phyloP scores from a whole-genome alignment of 208 protist genomes.

The Hexamita inflata region DNA sequence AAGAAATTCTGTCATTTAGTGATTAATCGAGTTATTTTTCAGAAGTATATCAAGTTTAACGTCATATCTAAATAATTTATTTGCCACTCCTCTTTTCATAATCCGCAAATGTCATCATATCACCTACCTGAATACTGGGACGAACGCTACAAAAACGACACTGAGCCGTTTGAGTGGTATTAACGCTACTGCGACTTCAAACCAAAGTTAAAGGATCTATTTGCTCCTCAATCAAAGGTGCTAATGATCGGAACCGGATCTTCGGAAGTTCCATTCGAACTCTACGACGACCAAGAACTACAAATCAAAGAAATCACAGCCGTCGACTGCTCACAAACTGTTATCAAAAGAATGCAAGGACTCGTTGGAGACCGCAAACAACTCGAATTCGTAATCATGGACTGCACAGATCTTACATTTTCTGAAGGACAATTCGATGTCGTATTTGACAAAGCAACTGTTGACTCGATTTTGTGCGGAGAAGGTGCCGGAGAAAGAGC shows the following conservation, averaged over 20 bases:
- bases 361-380: conserved; percentile 3
- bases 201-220: conserved; percentile 2
- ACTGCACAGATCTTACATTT: not conserved
- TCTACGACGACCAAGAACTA: conserved; percentile 11
- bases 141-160: conserved; percentile 8
- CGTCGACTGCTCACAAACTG: not conserved
- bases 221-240: not conserved
- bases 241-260: conserved; percentile 5
- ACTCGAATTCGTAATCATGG: not conserved
- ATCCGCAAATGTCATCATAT: conserved; percentile 26
- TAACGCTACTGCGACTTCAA: conserved; percentile 2
- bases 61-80: too few relatives aligned
- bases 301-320: conserved; percentile 10
- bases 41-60: too few relatives aligned
- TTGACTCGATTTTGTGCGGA: conserved; percentile 10
- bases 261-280: conserved; percentile 13
- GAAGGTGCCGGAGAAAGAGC: not conserved
- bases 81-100: too few relatives aligned
- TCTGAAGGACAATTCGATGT: conserved; percentile 1
- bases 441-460: conserved; percentile 20
- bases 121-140: conserved; percentile 28
- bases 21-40: too few relatives aligned
- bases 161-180: conserved; percentile 20
- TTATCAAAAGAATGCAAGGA: conserved; percentile 2
- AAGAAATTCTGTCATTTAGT: too few relatives aligned